phyloP scores from a whole-genome alignment of 352 stramenopile genomes.

The Phytophthora sansomeana region DNA sequence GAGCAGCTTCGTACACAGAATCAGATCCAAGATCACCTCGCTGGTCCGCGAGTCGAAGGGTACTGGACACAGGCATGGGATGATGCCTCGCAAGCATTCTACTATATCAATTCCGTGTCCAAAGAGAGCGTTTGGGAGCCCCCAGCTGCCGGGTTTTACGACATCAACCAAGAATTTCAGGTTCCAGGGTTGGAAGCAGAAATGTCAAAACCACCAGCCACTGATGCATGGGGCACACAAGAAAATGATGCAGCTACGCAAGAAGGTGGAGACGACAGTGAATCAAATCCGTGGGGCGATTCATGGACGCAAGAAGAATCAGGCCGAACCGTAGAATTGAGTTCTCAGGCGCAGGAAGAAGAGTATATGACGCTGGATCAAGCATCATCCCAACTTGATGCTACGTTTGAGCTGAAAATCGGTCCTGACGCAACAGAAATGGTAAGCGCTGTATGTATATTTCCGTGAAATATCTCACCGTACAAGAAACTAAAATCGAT shows the following conservation, averaged over 20 bases:
- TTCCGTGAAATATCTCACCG: too few relatives aligned
- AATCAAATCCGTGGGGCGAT: slow-evolving; percentile 22
- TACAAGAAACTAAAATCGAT: background rate
- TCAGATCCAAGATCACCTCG: slow-evolving; percentile 73
- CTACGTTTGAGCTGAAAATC: slow-evolving; percentile 34
- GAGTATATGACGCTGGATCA: slow-evolving; percentile 30
- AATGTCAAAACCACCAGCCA: background rate
- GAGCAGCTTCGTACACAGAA: slow-evolving; percentile 67
- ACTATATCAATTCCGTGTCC: slow-evolving; percentile 70
- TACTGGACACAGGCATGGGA: slow-evolving; percentile 80
- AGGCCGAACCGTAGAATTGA: slow-evolving; percentile 1
- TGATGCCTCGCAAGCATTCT: slow-evolving; percentile 61
- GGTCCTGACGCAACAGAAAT: slow-evolving; percentile 27
- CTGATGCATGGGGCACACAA: slow-evolving; percentile 3
- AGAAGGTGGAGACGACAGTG: background rate
- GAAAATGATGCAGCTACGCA: background rate
- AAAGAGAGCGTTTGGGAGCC: slow-evolving; percentile 72
- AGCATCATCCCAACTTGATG: slow-evolving; percentile 43
- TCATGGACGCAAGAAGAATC: slow-evolving; percentile 3
- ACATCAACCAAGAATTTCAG: slow-evolving; percentile 69
- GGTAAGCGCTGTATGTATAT: slow-evolving; percentile 7
- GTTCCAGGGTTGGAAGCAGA: slow-evolving; percentile 28
- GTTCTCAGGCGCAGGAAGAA: background rate
- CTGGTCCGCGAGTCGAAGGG: slow-evolving; percentile 42
- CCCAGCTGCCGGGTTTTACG: slow-evolving; percentile 63